Base-by-base conservation (phyloP, 225 moss, liverwort and hornwort genomes). In the Physcomitrium patens region DNA sequence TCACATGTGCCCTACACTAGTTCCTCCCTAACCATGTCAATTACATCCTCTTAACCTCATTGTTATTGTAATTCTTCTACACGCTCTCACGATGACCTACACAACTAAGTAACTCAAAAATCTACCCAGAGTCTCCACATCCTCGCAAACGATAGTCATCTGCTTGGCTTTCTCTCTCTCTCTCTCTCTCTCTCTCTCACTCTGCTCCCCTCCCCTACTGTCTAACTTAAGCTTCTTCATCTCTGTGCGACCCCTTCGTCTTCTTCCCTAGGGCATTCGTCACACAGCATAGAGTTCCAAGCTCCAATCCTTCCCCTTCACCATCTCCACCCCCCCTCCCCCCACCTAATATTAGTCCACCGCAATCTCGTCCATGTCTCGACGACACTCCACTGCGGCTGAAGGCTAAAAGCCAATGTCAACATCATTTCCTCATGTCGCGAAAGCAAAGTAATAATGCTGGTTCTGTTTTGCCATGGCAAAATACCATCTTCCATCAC, bases 201-300 rank as follows among this genome's bases (percentile, higher is more conserved):
- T 4, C 31, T 37, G 31, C 31, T 4, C 31, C 31, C 31, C 7
- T 37, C 41, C 8, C 37, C n/a, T 43, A 42, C 69, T 20, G 55
- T 69, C 42, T 55, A 37, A 37, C 31, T 37, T 37, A 55, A 31
- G 42, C 69, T 56, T 70, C 70, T 70, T 78, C 81, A 73, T 82
- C 68, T 59, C 12, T 54, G 16, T 31, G 73, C 15, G 24, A 24
- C 24, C 58, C 58, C 14, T 48, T 51, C 27, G 64, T n/a, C 28
- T 31, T 12, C n/a, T 27, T 5, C 18, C 13, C 3, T 82, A 82
- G 77, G 77, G 81, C 81, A 58, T n/a, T 53, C 73, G 77, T 73
- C 81, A 72, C 12, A 24, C 31, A 37, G 31, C 31, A 37, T 37
- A 37, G 7, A 1, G n/a, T 24, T 7, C 31, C 31, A 37, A 37